Conservation (phyloP, 805 yeast genomes). For the Naumovozyma baii region DNA sequence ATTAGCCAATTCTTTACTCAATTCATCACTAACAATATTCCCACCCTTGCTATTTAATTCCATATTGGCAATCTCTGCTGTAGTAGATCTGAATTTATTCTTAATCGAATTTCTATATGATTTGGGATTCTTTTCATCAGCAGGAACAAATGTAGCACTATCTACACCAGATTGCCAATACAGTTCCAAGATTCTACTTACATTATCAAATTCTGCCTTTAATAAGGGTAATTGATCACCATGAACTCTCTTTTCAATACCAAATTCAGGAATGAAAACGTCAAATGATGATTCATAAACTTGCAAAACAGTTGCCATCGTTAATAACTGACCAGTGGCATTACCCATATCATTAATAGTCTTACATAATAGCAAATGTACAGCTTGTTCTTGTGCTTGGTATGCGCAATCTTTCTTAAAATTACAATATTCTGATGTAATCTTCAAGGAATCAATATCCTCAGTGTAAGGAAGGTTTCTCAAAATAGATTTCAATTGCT, state of each 20-base stretch:
- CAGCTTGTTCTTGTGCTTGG: conserved; percentile 88
- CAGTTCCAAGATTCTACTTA: conserved; percentile 57
- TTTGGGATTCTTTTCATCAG: conserved; percentile 73
- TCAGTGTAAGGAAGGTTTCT: conserved; percentile 36
- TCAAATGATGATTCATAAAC: conserved; percentile 96
- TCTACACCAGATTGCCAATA: conserved; percentile 92
- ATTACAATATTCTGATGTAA: conserved; percentile 84
- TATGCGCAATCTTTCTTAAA: conserved; percentile 92
- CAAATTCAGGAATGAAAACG: conserved; percentile 83
- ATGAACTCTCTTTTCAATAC: conserved; percentile 91
- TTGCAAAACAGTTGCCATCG: conserved; percentile 80
- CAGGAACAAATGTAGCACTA: conserved; percentile 82
- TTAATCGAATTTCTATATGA: conserved; percentile 71
- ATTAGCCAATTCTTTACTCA: conserved; percentile 39
- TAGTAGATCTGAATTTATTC: conserved; percentile 64
- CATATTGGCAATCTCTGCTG: conserved; percentile 57
- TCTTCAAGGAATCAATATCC: conserved; percentile 62
- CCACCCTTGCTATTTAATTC: conserved; percentile 26
- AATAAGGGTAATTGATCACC: conserved; percentile 91
- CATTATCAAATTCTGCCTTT: conserved; percentile 84
- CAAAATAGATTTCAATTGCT: conserved; percentile 71
- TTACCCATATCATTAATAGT: conserved; percentile 66
- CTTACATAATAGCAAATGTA: conserved; percentile 76
- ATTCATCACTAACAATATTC: conserved; percentile 31
- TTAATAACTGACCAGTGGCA: conserved; percentile 68